A percentile compares a stretch with the other conserved stretches of the same genome.
Conservation (phyloP, 2,329 filamentous ascomycete species). For the Pseudocercospora vitis region DNA sequence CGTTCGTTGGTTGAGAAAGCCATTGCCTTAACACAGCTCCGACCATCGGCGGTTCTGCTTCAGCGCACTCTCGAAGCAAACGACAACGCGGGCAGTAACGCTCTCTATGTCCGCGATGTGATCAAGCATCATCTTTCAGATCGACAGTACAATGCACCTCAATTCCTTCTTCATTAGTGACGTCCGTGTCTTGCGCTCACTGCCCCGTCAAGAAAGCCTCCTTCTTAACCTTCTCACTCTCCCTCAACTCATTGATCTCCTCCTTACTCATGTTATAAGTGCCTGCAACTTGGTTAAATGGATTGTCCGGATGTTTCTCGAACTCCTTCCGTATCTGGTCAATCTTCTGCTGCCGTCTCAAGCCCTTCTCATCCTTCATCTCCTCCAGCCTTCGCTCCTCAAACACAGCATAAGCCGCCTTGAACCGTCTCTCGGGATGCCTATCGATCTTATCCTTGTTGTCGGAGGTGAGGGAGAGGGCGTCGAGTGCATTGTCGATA, state of each 20-base stretch:
- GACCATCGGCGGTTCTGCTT: too few species aligned
- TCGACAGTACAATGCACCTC: too few species aligned
- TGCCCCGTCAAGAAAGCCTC: slow-evolving; percentile 29
- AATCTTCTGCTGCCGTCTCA: slow-evolving; percentile 80
- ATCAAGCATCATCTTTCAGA: too few species aligned
- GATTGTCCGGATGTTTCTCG: slow-evolving; percentile 90
- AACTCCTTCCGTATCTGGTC: slow-evolving; percentile 88
- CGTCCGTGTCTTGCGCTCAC: too few species aligned
- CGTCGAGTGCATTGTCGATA: slow-evolving; percentile 92
- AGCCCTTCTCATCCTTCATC: slow-evolving; percentile 79
- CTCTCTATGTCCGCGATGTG: too few species aligned
- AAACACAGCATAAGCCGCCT: slow-evolving; percentile 79
- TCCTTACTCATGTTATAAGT: slow-evolving; percentile 76
- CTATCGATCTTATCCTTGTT: slow-evolving; percentile 72
- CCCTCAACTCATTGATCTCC: slow-evolving; percentile 67
- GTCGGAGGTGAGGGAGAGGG: slow-evolving; percentile 66
- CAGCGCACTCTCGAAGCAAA: too few species aligned
- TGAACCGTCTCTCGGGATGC: slow-evolving; percentile 84
- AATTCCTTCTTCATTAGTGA: too few species aligned
- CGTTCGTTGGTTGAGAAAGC: too few species aligned
- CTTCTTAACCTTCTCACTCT: slow-evolving; percentile 38
- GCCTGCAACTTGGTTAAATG: slow-evolving; percentile 81
- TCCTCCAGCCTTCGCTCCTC: slow-evolving; percentile 79
- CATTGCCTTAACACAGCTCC: too few species aligned
- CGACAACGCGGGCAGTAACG: too few species aligned